These are phyloP conservation scores for Phyllosticta citribraziliensis DNA, from an alignment of 2,329 filamentous ascomycete genomes.

Conservation along the genomic window DNA sequence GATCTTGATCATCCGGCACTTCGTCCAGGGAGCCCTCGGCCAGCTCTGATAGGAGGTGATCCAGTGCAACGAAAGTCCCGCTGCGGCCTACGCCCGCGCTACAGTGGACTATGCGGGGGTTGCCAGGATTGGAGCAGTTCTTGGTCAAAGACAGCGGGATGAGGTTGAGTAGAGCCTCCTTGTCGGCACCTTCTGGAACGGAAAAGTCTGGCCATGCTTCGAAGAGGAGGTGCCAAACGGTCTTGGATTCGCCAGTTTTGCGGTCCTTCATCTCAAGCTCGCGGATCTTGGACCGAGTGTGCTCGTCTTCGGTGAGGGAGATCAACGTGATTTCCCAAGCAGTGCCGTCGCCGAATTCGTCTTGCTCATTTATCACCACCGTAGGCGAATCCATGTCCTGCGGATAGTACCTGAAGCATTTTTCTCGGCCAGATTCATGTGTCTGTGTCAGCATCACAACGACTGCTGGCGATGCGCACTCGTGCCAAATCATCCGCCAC, in stretches of 20 bases:
- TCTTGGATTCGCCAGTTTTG: constrained; percentile 43
- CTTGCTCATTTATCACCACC: constrained; percentile 49
- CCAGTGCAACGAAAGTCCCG: constrained; percentile 93
- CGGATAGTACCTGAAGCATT: constrained; percentile 87
- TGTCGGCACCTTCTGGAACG: constrained; percentile 60
- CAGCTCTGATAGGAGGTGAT: constrained; percentile 77
- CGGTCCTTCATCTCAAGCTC: constrained; percentile 48
- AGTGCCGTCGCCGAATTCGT: constrained; percentile 57
- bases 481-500: constrained; percentile 92
- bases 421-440: constrained; percentile 64
- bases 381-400: constrained; percentile 27
- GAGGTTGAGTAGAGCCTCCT: constrained; percentile 58
- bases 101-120: constrained; percentile 58
- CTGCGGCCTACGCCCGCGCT: constrained; percentile 90
- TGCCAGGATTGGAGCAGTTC: constrained; percentile 5
- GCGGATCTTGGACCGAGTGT: constrained; percentile 58
- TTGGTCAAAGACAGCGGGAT: constrained; percentile 57
- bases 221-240: constrained; percentile 78
- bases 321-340: constrained; percentile 57
- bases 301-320: constrained; percentile 44
- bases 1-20: constrained; percentile 45
- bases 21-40: constrained; percentile 57
- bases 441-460: constrained; percentile 94
- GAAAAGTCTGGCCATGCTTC: constrained; percentile 84
- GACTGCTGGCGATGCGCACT: constrained; percentile 59